Evolutionary conservation across 2,329 filamentous ascomycete genomes (phyloP).

Genomic region (Harringtonia aguacate): DNA sequence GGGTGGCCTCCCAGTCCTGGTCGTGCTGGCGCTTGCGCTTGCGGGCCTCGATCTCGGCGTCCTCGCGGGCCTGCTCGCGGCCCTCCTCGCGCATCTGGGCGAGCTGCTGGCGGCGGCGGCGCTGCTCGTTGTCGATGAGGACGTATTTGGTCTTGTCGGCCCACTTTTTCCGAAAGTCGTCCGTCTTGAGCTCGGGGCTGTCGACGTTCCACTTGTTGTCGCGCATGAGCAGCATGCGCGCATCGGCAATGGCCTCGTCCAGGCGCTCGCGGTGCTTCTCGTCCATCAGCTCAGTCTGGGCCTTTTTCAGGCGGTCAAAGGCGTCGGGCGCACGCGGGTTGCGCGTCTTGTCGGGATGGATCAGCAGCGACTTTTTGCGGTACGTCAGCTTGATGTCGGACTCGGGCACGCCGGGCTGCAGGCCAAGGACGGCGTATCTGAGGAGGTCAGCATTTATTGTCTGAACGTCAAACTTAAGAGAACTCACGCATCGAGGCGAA

Average conservation of each 20-base stretch:
- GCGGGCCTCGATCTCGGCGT: constrained; percentile 70
- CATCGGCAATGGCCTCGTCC: constrained; percentile 93
- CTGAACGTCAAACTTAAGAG: no score
- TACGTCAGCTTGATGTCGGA: constrained; percentile 92
- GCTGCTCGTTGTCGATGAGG: constrained; percentile 83
- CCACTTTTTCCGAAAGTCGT: constrained; percentile 77
- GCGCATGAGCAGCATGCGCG: constrained; percentile 86
- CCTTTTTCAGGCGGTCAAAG: constrained; percentile 94
- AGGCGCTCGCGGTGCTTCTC: constrained; percentile 81
- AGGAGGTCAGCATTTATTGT: background rate
- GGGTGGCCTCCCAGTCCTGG: constrained; percentile 86
- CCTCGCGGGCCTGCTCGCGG: constrained; percentile 71
- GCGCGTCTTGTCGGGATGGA: constrained; percentile 95
- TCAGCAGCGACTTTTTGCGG: constrained; percentile 95
- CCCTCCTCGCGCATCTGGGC: constrained; percentile 96
- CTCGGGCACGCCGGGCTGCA: constrained; percentile 89
- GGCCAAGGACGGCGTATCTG: constrained; percentile 86
- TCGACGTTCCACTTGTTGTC: constrained; percentile 91
- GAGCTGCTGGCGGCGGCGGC: constrained; percentile 75
- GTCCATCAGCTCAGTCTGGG: constrained; percentile 82
- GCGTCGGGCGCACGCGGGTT: constrained; percentile 88
- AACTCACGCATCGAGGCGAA: constrained; percentile 57
- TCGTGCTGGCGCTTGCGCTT: constrained; percentile 88
- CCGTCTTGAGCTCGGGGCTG: constrained; percentile 74
- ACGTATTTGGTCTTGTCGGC: constrained; percentile 82